Evolutionary conservation across 2,329 filamentous ascomycete genomes (phyloP).

Genomic region (Cladosporium velox): DNA sequence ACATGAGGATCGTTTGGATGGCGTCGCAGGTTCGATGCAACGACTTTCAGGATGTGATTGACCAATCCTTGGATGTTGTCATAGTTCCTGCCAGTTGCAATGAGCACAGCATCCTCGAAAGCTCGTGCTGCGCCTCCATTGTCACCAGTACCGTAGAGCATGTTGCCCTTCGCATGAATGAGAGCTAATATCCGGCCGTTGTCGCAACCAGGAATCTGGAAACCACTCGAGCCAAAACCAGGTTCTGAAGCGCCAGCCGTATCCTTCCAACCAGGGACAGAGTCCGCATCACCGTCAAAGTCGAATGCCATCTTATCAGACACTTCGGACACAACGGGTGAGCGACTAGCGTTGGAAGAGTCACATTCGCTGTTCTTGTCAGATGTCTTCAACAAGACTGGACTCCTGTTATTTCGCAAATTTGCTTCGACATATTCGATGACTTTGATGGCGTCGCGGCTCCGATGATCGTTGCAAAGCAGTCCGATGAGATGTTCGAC

Average conservation of each 20-base stretch:
- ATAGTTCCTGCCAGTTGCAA: slow-evolving; percentile 73
- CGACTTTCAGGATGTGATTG: slow-evolving; percentile 69
- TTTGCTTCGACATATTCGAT: slow-evolving; percentile 82
- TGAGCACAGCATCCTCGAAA: slow-evolving; percentile 92
- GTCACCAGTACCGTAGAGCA: slow-evolving; percentile 88
- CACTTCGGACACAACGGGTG: slow-evolving; percentile 55
- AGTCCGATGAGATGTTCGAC: slow-evolving; percentile 91
- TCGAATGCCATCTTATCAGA: slow-evolving; percentile 62
- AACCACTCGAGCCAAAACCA: slow-evolving; percentile 77
- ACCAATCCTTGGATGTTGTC: slow-evolving; percentile 78
- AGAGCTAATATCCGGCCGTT: slow-evolving; percentile 93
- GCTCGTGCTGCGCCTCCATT: slow-evolving; percentile 78
- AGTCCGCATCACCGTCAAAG: slow-evolving; percentile 50
- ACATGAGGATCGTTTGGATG: slow-evolving; percentile 31
- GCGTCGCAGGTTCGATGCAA: slow-evolving; percentile 45
- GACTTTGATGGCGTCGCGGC: slow-evolving; percentile 80
- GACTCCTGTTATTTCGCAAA: slow-evolving; percentile 56
- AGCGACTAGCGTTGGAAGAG: slow-evolving; percentile 54
- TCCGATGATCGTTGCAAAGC: slow-evolving; percentile 77
- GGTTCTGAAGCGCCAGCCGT: slow-evolving; percentile 47
- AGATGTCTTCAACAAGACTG: slow-evolving; percentile 49
- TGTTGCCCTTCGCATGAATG: slow-evolving; percentile 96
- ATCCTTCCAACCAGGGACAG: slow-evolving; percentile 42
- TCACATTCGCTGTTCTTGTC: slow-evolving; percentile 63
- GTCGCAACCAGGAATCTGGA: slow-evolving; percentile 78